A percentile compares a stretch with the other conserved stretches of the same genome.
Evolutionary conservation across 495 filamentous ascomycete species (phyloP).

Genomic region (Xylaria nigripes): DNA sequence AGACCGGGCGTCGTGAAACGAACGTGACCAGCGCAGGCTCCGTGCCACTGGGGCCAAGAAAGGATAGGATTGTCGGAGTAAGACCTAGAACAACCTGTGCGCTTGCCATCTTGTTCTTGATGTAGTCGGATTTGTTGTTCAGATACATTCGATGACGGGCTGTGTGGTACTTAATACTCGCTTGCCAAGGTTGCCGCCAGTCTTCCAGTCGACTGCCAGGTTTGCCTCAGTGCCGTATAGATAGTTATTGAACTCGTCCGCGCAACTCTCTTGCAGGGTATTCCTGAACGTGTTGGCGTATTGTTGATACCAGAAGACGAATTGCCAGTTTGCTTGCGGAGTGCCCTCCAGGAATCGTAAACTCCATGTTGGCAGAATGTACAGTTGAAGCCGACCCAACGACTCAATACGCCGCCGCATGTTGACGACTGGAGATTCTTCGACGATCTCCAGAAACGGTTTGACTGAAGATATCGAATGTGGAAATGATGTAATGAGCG

Average conservation of each 20-base stretch:
- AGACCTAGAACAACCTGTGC: constrained; percentile 21
- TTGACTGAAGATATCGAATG: too few relatives aligned
- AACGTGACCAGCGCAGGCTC: constrained; percentile 17
- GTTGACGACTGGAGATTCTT: too few relatives aligned
- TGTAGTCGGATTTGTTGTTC: constrained; percentile 9
- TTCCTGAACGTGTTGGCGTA: constrained; percentile 7
- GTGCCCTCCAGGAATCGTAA: neutral
- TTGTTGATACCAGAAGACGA: constrained; percentile 11
- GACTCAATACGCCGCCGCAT: too few relatives aligned
- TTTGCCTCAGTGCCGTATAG: neutral
- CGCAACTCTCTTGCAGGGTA: constrained; percentile 4
- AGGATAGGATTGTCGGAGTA: constrained; percentile 14
- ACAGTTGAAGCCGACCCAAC: neutral
- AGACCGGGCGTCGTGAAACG: constrained; percentile 15
- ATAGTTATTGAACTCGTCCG: constrained; percentile 8
- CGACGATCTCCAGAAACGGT: too few relatives aligned
- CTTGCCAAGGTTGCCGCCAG: constrained; percentile 1
- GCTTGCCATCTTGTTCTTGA: constrained; percentile 13
- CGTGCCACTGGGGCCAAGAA: constrained; percentile 16
- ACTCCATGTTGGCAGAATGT: neutral
- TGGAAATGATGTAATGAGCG: too few relatives aligned
- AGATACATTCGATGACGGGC: constrained; percentile 19
- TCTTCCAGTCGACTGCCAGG: neutral
- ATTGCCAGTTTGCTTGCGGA: neutral
- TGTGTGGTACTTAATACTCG: constrained; percentile 3